Evolutionary conservation across 2,329 filamentous ascomycete genomes (phyloP).

Genomic region (Didymella segeticola): DNA sequence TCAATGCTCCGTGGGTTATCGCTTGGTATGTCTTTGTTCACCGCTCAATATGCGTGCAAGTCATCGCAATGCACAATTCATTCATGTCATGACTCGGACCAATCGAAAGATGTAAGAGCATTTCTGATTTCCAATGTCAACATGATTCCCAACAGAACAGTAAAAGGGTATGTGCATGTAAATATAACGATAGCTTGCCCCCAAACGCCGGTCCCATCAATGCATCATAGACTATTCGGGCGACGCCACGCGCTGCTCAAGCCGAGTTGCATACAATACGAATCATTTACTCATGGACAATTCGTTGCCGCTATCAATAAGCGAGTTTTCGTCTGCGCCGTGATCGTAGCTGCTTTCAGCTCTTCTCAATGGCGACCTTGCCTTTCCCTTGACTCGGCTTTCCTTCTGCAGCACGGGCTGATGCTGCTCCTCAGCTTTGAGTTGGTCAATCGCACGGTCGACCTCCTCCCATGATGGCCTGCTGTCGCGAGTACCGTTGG

Average conservation of each 20-base stretch:
- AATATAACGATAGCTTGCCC: neutral
- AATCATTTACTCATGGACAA: constrained; percentile 18
- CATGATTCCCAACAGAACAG: neutral
- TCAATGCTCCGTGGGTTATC: neutral
- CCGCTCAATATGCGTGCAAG: neutral
- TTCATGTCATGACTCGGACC: neutral
- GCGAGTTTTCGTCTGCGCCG: constrained; percentile 20
- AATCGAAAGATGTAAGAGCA: no score
- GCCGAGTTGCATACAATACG: neutral
- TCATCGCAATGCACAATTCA: neutral
- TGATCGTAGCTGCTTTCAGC: constrained; percentile 41
- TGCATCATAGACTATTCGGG: constrained; percentile 7
- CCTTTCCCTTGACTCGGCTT: constrained; percentile 22
- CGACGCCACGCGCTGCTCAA: neutral
- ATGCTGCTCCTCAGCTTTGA: constrained; percentile 39
- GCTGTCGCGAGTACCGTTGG: constrained; percentile 50
- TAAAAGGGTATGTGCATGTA: constrained; percentile 10
- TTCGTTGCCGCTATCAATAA: constrained; percentile 16
- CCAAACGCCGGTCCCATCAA: constrained; percentile 8
- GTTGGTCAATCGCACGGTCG: constrained; percentile 41
- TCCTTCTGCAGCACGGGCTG: constrained; percentile 16
- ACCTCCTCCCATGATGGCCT: constrained; percentile 48
- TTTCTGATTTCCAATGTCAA: neutral
- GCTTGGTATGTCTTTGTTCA: neutral
- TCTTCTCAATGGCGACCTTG: constrained; percentile 40